phyloP scores from a whole-genome alignment of 495 filamentous ascomycete species.

The Bacidia rubella region DNA sequence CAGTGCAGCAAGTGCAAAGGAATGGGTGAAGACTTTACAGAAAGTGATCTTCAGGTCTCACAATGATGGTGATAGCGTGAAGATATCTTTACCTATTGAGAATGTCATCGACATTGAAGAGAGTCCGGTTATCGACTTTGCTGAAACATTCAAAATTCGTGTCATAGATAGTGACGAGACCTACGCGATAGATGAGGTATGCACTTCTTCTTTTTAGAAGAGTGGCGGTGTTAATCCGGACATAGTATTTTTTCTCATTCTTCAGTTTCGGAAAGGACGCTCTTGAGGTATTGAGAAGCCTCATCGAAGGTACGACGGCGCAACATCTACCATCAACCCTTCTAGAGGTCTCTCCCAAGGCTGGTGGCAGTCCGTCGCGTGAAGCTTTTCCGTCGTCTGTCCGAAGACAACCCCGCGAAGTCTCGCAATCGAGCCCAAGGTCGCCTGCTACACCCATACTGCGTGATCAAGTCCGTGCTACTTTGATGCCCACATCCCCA shows the following conservation, averaged over 20 bases:
- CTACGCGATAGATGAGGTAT: conserved; percentile 87
- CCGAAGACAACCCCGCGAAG: conserved; percentile 18
- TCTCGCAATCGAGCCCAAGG: conserved; percentile 22
- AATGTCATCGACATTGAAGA: conserved; percentile 91
- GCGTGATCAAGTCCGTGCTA: conserved; percentile 51
- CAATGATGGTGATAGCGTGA: conserved; percentile 95
- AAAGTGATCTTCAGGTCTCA: conserved; percentile 91
- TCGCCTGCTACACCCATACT: conserved; percentile 34
- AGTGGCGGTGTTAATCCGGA: conserved; percentile 16
- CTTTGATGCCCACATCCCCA: conserved; percentile 40
- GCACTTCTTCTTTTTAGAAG: conserved; percentile 10
- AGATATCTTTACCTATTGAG: conserved; percentile 78
- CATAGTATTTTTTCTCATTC: conserved; percentile 89
- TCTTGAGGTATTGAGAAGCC: conserved; percentile 57
- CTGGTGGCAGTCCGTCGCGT: conserved; percentile 13
- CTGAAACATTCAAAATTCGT: conserved; percentile 85
- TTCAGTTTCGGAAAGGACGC: conserved; percentile 81
- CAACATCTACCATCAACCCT: conserved; percentile 30
- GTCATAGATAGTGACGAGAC: conserved; percentile 88
- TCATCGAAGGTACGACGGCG: conserved; percentile 54
- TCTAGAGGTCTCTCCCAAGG: conserved; percentile 15
- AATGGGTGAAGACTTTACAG: conserved; percentile 92
- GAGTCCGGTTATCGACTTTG: conserved; percentile 79
- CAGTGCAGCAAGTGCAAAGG: conserved; percentile 75
- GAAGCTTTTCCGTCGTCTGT: conserved; percentile 14